These are phyloP conservation scores for Pluteus cervinus DNA, from an alignment of 768 basidiomycete genomes.

Conservation along the genomic window DNA sequence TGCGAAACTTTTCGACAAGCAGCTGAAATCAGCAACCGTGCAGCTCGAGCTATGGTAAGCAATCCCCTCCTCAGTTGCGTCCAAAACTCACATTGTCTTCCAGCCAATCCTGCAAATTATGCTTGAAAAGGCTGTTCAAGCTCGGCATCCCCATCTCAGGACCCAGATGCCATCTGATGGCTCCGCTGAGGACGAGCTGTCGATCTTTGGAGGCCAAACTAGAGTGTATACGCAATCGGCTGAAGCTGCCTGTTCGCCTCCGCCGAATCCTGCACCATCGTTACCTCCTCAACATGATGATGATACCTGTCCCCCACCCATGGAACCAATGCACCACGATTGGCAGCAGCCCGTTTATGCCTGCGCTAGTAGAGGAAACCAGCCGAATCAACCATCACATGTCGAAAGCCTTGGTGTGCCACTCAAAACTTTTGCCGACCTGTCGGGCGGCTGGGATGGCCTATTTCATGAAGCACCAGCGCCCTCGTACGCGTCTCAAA, in stretches of 20 bases:
- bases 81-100: not conserved
- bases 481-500: conserved; percentile 13
- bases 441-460: conserved; percentile 30
- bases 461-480: conserved; percentile 30
- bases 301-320: too few relatives aligned
- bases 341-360: too few relatives aligned
- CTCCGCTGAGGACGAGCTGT: conserved; percentile 26
- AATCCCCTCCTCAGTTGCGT: not conserved
- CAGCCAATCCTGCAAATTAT: conserved; percentile 42
- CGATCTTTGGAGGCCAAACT: conserved; percentile 27
- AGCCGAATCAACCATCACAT: too few relatives aligned
- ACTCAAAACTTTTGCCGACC: conserved; percentile 19
- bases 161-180: conserved; percentile 8
- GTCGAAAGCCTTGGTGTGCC: too few relatives aligned
- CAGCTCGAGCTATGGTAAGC: conserved; percentile 41
- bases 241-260: not conserved
- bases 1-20: conserved; percentile 38
- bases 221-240: conserved; percentile 18
- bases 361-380: too few relatives aligned
- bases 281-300: too few relatives aligned
- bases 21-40: conserved; percentile 41
- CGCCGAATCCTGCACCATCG: conserved; percentile 2
- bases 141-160: conserved; percentile 14
- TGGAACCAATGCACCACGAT: too few relatives aligned
- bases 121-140: conserved; percentile 34